These are phyloP conservation scores for Kokia cookei DNA, from an alignment of 441 rosid species.

Conservation along the genomic window DNA sequence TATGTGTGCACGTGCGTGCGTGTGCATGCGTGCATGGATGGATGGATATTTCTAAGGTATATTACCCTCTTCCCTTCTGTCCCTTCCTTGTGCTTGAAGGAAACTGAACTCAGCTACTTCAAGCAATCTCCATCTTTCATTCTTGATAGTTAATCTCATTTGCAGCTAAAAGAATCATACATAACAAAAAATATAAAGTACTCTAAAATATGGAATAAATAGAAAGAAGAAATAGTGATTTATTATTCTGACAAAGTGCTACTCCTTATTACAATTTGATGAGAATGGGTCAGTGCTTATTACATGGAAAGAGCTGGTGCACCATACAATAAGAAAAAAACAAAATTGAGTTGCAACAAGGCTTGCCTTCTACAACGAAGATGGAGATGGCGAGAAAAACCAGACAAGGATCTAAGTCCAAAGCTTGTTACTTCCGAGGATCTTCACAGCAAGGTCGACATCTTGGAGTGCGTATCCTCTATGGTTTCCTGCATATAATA, in stretches of 20 bases:
- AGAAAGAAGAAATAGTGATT: not conserved
- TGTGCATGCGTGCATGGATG: too few relatives aligned
- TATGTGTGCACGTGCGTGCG: too few relatives aligned
- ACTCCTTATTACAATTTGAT: not conserved
- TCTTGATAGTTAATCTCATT: not conserved
- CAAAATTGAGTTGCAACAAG: conserved; percentile 10
- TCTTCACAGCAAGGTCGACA: not conserved
- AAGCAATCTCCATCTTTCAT: not conserved
- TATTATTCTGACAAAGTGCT: conserved; percentile 1
- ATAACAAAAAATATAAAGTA: not conserved
- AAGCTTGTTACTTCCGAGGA: not conserved
- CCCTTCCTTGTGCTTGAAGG: not conserved
- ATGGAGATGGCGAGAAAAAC: conserved; percentile 1
- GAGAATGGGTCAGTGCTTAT: conserved; percentile 2
- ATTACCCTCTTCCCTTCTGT: not conserved
- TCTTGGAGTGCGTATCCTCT: not conserved
- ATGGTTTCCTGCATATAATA: not conserved
- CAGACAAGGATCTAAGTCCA: conserved; percentile 3
- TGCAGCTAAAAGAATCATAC: conserved; percentile 1
- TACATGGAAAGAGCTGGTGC: not conserved
- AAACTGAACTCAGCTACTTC: not conserved
- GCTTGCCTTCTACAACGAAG: not conserved
- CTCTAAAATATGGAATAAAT: not conserved
- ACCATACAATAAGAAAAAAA: not conserved
- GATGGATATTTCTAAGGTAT: too few relatives aligned